phyloP scores from a whole-genome alignment of 768 basidiomycete genomes.

The Tricholoma matsutake region DNA sequence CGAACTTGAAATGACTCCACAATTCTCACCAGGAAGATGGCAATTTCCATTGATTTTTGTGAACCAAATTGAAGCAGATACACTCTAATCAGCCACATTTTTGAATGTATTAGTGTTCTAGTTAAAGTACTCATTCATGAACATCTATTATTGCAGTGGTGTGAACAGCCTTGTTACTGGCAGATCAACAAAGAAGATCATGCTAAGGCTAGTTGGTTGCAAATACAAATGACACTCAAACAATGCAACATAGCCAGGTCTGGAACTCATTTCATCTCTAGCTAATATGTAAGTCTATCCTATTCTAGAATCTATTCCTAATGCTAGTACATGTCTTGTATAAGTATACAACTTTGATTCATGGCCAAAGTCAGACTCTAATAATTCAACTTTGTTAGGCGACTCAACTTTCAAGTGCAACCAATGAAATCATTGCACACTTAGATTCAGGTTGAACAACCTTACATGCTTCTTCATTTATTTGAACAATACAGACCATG shows the following conservation, averaged over 20 bases:
- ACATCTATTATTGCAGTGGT: neutral
- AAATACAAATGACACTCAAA: neutral
- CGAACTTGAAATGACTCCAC: neutral
- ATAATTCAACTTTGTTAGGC: neutral
- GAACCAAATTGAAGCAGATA: neutral
- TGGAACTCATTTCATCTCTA: neutral
- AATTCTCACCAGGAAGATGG: neutral
- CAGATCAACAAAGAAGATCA: neutral
- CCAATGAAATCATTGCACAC: too few species aligned
- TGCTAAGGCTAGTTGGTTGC: neutral
- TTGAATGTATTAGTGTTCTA: neutral
- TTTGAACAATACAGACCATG: conserved; percentile 16
- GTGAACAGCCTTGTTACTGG: neutral
- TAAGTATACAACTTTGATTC: neutral
- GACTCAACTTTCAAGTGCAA: neutral
- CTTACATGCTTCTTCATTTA: conserved; percentile 7
- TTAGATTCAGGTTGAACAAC: neutral
- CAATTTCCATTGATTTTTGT: neutral
- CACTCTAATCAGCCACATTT: neutral
- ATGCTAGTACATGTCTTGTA: neutral
- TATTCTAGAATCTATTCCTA: neutral
- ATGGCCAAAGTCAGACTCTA: neutral
- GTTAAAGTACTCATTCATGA: neutral
- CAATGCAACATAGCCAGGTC: neutral
- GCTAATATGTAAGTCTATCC: neutral